Base-by-base conservation (phyloP, 2,329 filamentous ascomycete species). In the Elsinoe necatrix region DNA sequence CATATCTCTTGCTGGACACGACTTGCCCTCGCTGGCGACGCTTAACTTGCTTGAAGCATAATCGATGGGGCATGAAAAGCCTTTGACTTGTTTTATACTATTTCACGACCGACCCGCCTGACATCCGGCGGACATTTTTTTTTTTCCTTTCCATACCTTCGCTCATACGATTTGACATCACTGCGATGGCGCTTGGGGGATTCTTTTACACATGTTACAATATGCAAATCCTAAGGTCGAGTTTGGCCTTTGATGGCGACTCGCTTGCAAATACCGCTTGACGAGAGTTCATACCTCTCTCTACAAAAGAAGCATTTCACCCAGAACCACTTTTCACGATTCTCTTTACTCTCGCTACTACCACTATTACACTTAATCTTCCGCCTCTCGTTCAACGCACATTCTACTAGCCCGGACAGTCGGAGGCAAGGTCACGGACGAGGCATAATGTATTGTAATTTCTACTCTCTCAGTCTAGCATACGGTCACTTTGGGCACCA, bases 81-180 rank as follows among this genome's bases (percentile, higher is more conserved):
- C 34, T 52, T 52, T 52, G 25, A 20, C 14, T n/a, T 37, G 34
- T n/a, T 35, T 35, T 52, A n/a, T 52, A 52, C 48, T 12, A 52
- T 20, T 52, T 52, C 34, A 52, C 31, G 48, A 52, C 45, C 25
- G 45, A 31, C 27, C 45, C 27, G 45, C 27, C 20, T 34, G 16
- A 31, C 27, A 18, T 23, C 25, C 23, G 45, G 45, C 45, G 45
- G 45, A 11, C 25, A 50, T 4, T 50, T 34, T 4, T 52, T 39
- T n/a, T n/a, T n/a, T n/a, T n/a, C n/a, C n/a, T n/a, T n/a, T n/a
- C n/a, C 48, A 52, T 52, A 52, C 48, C 34, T 52, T 52, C 48
- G 48, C 48, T 52, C n/a, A 39, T 25, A 52, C 48, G 48, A 52
- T 52, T 52, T 52, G 48, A 39, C 48, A 52, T 52, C 48, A 52